Evolutionary conservation across 768 basidiomycete genomes (phyloP).

Genomic region (Xanthoconium stramineum): DNA sequence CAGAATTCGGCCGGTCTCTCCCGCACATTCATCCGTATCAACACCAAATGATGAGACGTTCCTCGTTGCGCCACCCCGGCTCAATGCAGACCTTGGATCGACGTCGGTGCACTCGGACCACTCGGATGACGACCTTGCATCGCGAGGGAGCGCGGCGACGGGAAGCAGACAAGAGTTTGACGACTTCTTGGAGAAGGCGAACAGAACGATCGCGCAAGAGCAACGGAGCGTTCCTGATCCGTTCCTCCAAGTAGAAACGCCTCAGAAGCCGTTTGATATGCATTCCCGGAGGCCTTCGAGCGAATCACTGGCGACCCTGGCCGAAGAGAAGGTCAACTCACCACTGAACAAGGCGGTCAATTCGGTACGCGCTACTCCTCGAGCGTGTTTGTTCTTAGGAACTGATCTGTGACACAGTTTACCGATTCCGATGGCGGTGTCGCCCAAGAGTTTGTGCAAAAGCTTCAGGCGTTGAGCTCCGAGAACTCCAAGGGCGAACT

Average conservation of each 20-base stretch:
- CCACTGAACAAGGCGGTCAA: constrained; percentile 93
- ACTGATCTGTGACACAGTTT: constrained; percentile 49
- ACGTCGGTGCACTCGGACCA: constrained; percentile 44
- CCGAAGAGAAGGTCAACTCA: constrained; percentile 87
- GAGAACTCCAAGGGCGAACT: constrained; percentile 90
- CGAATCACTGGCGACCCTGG: constrained; percentile 90
- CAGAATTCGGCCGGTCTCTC: constrained; percentile 48
- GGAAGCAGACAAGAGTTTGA: constrained; percentile 50
- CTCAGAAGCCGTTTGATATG: constrained; percentile 70
- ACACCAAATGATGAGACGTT: constrained; percentile 43
- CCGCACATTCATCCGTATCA: constrained; percentile 61
- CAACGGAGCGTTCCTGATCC: constrained; percentile 80
- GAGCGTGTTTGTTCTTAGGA: not conserved
- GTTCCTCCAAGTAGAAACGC: constrained; percentile 64
- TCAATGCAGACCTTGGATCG: constrained; percentile 28
- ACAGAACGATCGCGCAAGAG: constrained; percentile 77
- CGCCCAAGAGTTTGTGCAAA: constrained; percentile 84
- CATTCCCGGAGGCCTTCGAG: constrained; percentile 81
- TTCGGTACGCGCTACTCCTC: constrained; percentile 48
- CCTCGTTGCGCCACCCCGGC: constrained; percentile 35
- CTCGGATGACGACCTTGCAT: constrained; percentile 61
- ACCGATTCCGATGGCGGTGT: constrained; percentile 94
- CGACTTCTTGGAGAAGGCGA: constrained; percentile 83
- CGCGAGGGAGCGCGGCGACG: constrained; percentile 31
- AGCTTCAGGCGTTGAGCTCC: constrained; percentile 69